Evolutionary conservation across 2,329 filamentous ascomycete species (phyloP), one percentile per base, ranked within the genome.

Genomic region (Colletotrichum scovillei): DNA sequence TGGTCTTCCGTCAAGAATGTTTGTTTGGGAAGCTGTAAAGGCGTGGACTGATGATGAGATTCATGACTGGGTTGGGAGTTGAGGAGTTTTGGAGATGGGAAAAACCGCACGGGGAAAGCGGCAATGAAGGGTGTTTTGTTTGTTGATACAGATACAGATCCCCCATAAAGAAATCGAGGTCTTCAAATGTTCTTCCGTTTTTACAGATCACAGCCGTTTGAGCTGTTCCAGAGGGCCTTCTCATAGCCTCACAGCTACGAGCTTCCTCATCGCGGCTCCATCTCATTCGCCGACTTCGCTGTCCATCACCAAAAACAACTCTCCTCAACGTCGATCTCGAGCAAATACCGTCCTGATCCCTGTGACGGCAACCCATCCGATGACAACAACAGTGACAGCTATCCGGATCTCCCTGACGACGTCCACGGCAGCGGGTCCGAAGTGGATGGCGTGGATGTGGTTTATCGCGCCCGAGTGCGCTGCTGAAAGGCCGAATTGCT

Each of bases 381-480:
- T 28, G 46, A 73, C 71, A 14, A 73, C 62, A 22, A 62, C 56
- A 28, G 67, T 73, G 3, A 73, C 60, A 28, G 62, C 71, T 19
- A 71, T 16, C 16, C 71, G 56, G n/a, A 66, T 28, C 46, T 73
- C 71, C 62, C 60, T 62, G 26, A 28, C 60, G 26, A 73, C 19
- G 22, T 60, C 60, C 42, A 56, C 62, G 32, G 60, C 69, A 28
- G 38, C 63, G 5, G 67, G 71, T 6, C 66, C 67, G 35, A 73
- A 62, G 46, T 73, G 56, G 26, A 73, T 65, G 46, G 55, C 22
- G 49, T 73, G 71, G 35, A 73, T 30, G 49, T 73, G 71, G 60
- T 73, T 66, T 60, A 73, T 73, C 4, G 71, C 67, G 56, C 71
- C 71, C n/a, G 71, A 73, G 7, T 73, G 71, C 32, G 62, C 49